Evolutionary conservation across 495 filamentous ascomycete genomes (phyloP).

Genomic region (Cercophora samala): DNA sequence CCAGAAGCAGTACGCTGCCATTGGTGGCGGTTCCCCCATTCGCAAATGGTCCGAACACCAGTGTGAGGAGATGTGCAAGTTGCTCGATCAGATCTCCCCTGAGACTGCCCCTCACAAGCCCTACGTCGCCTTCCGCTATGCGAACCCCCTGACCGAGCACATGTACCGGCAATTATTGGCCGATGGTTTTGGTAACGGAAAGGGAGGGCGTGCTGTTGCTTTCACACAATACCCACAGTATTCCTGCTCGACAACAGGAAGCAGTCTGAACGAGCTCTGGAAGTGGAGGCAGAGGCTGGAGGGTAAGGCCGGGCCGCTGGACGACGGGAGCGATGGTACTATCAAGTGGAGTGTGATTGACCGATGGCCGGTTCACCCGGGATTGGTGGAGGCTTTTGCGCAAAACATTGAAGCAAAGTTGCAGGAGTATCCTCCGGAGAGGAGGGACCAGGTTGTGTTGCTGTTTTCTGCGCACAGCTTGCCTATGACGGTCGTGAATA

Average conservation of each 20-base stretch:
- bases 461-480: constrained; percentile 94
- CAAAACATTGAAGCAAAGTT: constrained; percentile 82
- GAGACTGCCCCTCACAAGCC: constrained; percentile 96
- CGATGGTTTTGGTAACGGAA: constrained; percentile 85
- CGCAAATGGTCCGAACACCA: constrained; percentile 97
- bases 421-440: constrained; percentile 75
- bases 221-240: constrained; percentile 99
- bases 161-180: constrained; percentile 77
- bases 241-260: constrained; percentile 96
- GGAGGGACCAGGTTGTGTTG: constrained; percentile 73
- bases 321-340: constrained; percentile 53
- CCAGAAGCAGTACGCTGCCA: constrained; percentile 87
- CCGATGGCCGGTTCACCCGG: constrained; percentile 88
- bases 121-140: constrained; percentile 98
- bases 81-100: constrained; percentile 84
- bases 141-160: constrained; percentile 87
- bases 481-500: constrained; percentile 94
- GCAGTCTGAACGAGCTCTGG: constrained; percentile 95
- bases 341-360: constrained; percentile 98
- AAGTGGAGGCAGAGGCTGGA: constrained; percentile 89
- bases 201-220: constrained; percentile 86
- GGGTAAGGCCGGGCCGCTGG: constrained; percentile 55
- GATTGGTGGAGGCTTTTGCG: constrained; percentile 87
- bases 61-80: constrained; percentile 89
- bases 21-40: constrained; percentile 95